These are phyloP conservation scores for Scopulariopsis brevicaulis DNA, from an alignment of 2,329 filamentous ascomycete species.

Conservation along the genomic window DNA sequence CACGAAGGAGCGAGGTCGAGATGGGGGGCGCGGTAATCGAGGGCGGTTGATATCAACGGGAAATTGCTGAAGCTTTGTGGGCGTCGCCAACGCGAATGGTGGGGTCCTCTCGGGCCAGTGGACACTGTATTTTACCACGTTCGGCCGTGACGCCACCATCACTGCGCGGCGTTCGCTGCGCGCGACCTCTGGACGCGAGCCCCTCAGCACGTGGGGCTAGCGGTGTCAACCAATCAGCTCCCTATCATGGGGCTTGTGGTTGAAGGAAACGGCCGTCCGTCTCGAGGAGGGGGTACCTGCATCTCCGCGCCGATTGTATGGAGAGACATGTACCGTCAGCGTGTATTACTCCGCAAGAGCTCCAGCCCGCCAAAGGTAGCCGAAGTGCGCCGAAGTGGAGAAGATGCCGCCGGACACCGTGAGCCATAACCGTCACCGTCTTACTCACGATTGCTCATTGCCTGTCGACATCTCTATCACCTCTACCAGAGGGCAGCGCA, in stretches of 20 bases:
- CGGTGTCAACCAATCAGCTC: neutral
- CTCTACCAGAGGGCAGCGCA: too few species aligned
- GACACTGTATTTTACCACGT: neutral
- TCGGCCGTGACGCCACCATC: neutral
- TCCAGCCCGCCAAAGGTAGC: neutral
- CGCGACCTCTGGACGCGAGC: neutral
- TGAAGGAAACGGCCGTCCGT: neutral
- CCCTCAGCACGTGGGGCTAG: neutral
- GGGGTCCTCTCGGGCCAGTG: neutral
- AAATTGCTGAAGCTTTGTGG: neutral
- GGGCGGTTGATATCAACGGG: neutral
- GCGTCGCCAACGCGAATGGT: neutral
- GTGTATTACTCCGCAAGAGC: neutral
- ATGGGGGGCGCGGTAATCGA: neutral
- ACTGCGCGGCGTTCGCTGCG: neutral
- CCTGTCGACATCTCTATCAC: too few species aligned
- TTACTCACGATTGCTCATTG: neutral
- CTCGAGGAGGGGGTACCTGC: neutral
- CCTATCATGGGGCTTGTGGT: neutral
- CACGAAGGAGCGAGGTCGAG: neutral
- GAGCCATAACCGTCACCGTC: neutral
- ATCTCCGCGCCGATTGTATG: neutral
- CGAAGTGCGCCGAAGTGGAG: neutral
- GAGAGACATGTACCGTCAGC: too few species aligned
- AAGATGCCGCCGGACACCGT: neutral